These are phyloP conservation scores for Xylaria sp. DNA, from an alignment of 495 filamentous ascomycete species.

Conservation along the genomic window DNA sequence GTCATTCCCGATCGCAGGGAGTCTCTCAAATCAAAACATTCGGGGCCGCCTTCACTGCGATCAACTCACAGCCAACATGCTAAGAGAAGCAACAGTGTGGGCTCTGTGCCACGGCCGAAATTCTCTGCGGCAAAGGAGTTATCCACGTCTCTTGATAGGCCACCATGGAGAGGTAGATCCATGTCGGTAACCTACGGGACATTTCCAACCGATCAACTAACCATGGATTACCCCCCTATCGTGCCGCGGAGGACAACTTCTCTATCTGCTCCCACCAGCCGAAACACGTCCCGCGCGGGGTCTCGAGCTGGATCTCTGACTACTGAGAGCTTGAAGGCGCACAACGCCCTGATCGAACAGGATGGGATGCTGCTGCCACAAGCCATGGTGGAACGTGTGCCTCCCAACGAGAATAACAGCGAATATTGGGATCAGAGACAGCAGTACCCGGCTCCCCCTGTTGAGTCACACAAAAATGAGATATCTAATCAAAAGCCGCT, in stretches of 20 bases:
- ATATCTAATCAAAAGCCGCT: slow-evolving; percentile 42
- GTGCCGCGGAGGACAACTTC: slow-evolving; percentile 69
- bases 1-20: slow-evolving; percentile 73
- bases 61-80: slow-evolving; percentile 61
- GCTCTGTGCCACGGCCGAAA: slow-evolving; percentile 48
- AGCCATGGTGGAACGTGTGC: slow-evolving; percentile 36
- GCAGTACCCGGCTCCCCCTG: slow-evolving; percentile 37
- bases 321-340: slow-evolving; percentile 68
- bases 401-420: slow-evolving; percentile 37
- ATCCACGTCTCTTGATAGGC: slow-evolving; percentile 43
- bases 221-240: slow-evolving; percentile 64
- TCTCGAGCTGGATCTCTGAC: slow-evolving; percentile 64
- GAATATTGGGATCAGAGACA: slow-evolving; percentile 42
- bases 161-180: slow-evolving; percentile 49
- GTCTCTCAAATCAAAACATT: slow-evolving; percentile 64
- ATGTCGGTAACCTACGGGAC: slow-evolving; percentile 56
- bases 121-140: slow-evolving; percentile 42
- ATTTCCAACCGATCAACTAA: slow-evolving; percentile 54
- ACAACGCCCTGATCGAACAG: slow-evolving; percentile 53
- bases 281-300: slow-evolving; percentile 67
- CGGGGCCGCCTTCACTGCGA: slow-evolving; percentile 56
- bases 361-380: slow-evolving; percentile 39
- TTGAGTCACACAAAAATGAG: slow-evolving; percentile 45
- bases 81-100: slow-evolving; percentile 52
- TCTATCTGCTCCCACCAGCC: slow-evolving; percentile 74